phyloP scores from a whole-genome alignment of 2,329 filamentous ascomycete genomes.

The Cercospora canescens region DNA sequence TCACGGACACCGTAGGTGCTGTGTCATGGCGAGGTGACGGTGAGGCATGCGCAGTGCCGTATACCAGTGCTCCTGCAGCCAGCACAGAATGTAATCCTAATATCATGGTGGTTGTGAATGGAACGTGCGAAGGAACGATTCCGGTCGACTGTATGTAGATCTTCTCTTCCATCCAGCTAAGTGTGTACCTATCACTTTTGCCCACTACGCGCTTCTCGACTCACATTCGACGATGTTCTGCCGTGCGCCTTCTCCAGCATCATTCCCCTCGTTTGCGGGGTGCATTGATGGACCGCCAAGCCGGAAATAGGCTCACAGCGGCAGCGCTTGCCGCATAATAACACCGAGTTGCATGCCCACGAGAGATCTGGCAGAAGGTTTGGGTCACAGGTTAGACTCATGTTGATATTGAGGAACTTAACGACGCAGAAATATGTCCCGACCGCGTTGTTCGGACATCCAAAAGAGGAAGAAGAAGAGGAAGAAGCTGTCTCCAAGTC shows the following conservation, averaged over 20 bases:
- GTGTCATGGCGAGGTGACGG: neutral
- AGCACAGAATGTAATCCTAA: neutral
- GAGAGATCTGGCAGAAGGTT: neutral
- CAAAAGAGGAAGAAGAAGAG: no score
- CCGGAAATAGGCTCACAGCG: neutral
- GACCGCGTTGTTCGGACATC: no score
- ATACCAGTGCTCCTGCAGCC: neutral
- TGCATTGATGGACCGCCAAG: neutral
- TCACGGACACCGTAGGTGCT: slow-evolving; percentile 32
- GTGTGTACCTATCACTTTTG: neutral
- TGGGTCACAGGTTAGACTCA: neutral
- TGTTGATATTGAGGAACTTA: no score
- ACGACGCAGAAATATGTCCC: no score
- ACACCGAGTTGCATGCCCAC: neutral
- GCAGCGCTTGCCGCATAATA: neutral
- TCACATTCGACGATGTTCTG: neutral
- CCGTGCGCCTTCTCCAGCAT: neutral
- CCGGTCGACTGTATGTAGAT: neutral
- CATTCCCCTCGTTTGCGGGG: neutral
- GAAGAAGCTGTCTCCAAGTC: no score
- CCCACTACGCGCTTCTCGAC: neutral
- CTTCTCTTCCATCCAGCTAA: neutral
- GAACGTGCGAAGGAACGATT: neutral
- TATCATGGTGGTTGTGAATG: neutral
- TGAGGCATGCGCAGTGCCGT: neutral